phyloP scores from a whole-genome alignment of 768 basidiomycete genomes.

The Lactifluus subvellereus region DNA sequence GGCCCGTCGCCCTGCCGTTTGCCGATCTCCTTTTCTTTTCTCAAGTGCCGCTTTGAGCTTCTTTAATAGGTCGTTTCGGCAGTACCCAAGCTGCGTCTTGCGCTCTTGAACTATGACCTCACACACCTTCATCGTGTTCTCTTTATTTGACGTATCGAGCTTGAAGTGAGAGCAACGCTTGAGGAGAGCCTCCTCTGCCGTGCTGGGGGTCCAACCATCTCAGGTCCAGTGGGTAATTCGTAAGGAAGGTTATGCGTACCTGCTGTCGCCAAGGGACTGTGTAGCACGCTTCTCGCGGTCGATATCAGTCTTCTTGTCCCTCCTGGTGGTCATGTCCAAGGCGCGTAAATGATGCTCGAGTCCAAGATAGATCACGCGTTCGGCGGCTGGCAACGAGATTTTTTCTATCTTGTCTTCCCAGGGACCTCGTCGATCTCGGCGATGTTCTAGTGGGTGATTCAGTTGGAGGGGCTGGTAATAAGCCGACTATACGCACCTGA shows the following conservation, averaged over 20 bases:
- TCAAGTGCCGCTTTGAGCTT: conserved; percentile 61
- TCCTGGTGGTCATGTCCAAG: conserved; percentile 75
- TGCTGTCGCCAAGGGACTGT: conserved; percentile 81
- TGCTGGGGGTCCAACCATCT: conserved; percentile 38
- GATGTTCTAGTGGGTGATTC: conserved; percentile 55
- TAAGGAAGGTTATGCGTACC: conserved; percentile 29
- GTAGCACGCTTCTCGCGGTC: conserved; percentile 87
- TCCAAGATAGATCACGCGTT: conserved; percentile 91
- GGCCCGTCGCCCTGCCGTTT: conserved; percentile 31
- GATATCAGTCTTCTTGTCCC: conserved; percentile 61
- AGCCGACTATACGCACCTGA: conserved; percentile 48
- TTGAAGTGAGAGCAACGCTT: conserved; percentile 97
- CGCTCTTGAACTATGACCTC: conserved; percentile 86
- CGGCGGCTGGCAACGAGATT: conserved; percentile 81
- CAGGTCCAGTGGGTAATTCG: background rate
- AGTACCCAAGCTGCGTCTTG: conserved; percentile 69
- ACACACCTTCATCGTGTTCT: conserved; percentile 86
- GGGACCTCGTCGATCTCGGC: conserved; percentile 94
- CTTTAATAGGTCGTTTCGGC: conserved; percentile 62
- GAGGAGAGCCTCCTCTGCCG: conserved; percentile 87
- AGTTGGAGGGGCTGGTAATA: background rate
- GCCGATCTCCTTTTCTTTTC: conserved; percentile 61
- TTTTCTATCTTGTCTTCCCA: conserved; percentile 57
- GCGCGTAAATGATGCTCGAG: conserved; percentile 89
- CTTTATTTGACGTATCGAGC: conserved; percentile 56